Percentiles rank a stretch among this genome's conserved stretches.
These are phyloP conservation scores for Ceratobasidium papillatum DNA, from an alignment of 1,284 basidiomycete genomes.

Conservation along the genomic window DNA sequence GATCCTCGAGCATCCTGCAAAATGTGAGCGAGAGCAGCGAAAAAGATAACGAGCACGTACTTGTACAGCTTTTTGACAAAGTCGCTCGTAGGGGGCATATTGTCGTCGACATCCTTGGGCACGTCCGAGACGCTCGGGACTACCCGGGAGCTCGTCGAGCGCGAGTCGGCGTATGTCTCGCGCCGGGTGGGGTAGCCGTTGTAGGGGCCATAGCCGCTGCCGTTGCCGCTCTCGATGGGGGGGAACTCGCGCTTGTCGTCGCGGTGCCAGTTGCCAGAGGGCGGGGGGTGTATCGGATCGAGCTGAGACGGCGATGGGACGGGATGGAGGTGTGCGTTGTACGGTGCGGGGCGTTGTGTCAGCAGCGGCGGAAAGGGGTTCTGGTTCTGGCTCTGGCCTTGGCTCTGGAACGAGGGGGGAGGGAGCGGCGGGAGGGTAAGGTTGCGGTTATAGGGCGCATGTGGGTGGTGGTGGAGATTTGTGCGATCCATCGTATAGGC, in stretches of 20 bases:
- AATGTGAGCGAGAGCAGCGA: slow-evolving; percentile 18
- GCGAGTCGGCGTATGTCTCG: slow-evolving; percentile 29
- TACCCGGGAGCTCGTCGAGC: slow-evolving; percentile 14
- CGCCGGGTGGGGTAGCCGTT: slow-evolving; percentile 7
- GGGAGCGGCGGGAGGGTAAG: slow-evolving; percentile 40
- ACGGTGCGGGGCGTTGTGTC: slow-evolving; percentile 33
- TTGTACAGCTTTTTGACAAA: slow-evolving; percentile 98
- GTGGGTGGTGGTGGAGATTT: slow-evolving; percentile 40
- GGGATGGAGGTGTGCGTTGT: slow-evolving; percentile 35
- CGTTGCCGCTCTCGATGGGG: slow-evolving; percentile 32
- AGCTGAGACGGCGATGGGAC: slow-evolving; percentile 36
- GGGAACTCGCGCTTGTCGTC: slow-evolving; percentile 24
- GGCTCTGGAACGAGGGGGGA: slow-evolving; percentile 2
- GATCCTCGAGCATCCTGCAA: slow-evolving; percentile 86
- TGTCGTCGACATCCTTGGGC: slow-evolving; percentile 42
- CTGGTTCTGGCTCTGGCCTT: too few species aligned
- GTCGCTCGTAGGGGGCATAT: slow-evolving; percentile 80
- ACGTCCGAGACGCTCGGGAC: slow-evolving; percentile 6
- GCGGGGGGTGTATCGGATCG: slow-evolving; percentile 37
- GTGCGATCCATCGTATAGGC: slow-evolving; percentile 9
- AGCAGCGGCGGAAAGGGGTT: slow-evolving; percentile 38
- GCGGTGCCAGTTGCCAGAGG: slow-evolving; percentile 12
- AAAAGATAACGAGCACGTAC: slow-evolving; percentile 56
- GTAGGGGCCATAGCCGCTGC: slow-evolving; percentile 4
- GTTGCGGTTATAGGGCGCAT: slow-evolving; percentile 24